These are phyloP conservation scores for Pichia sp. DNA, from an alignment of 1,139 yeast species.

Conservation along the genomic window DNA sequence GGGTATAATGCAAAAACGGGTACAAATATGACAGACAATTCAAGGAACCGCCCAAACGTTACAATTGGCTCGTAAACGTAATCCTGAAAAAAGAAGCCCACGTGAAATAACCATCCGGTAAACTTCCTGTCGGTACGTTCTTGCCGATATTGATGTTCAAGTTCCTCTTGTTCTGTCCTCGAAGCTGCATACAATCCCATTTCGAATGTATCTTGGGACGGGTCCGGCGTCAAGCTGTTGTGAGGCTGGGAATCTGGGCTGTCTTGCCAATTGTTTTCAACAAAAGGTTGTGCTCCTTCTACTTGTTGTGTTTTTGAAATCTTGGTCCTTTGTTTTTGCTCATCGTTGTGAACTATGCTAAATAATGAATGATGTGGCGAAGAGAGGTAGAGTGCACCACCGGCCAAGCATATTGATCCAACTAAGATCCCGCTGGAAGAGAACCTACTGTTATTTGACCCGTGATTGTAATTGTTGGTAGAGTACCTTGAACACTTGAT, in stretches of 20 bases:
- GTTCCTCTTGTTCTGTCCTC: slow-evolving; percentile 43
- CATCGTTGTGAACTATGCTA: slow-evolving; percentile 10
- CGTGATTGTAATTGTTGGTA: neutral
- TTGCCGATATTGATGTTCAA: slow-evolving; percentile 33
- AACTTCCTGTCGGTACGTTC: slow-evolving; percentile 27
- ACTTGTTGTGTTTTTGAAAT: neutral
- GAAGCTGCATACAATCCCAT: slow-evolving; percentile 63
- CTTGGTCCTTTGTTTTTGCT: neutral
- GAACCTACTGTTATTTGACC: neutral
- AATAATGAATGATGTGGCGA: neutral
- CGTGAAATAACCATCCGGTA: slow-evolving; percentile 33
- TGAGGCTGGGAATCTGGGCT: slow-evolving; percentile 14
- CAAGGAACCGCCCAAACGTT: slow-evolving; percentile 64
- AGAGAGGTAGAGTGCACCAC: neutral
- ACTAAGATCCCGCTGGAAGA: neutral
- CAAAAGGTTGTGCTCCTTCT: slow-evolving; percentile 18
- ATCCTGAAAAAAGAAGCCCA: slow-evolving; percentile 46
- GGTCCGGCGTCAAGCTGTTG: slow-evolving; percentile 37
- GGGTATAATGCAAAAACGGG: slow-evolving; percentile 71
- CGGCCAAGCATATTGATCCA: neutral
- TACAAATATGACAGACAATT: slow-evolving; percentile 58
- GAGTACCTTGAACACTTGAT: neutral
- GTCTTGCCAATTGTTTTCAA: slow-evolving; percentile 16
- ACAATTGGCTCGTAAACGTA: slow-evolving; percentile 62
- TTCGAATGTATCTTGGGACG: slow-evolving; percentile 60